Conservation (phyloP, 208 protist genomes). For the Endotrypanum monterogeii region DNA sequence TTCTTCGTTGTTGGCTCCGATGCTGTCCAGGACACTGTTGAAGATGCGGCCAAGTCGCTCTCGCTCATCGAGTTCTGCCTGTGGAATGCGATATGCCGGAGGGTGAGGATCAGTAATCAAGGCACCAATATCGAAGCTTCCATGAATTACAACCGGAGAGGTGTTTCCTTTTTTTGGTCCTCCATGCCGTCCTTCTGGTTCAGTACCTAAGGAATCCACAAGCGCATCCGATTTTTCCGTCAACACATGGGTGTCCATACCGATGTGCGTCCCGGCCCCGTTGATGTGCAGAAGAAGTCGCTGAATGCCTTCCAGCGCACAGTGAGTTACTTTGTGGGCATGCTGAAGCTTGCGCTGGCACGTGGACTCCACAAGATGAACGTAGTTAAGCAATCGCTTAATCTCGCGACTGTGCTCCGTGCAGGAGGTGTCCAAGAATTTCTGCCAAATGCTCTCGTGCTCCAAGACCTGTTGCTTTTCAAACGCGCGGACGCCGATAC, state of each 20-base stretch:
- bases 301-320: slow-evolving; percentile 31
- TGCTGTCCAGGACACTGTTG: slow-evolving; percentile 18
- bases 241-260: slow-evolving; percentile 34
- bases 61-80: slow-evolving; percentile 12
- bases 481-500: slow-evolving; percentile 20
- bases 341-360: slow-evolving; percentile 32
- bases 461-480: slow-evolving; percentile 26
- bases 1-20: slow-evolving; percentile 4
- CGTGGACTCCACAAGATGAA: slow-evolving; percentile 18
- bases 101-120: slow-evolving; percentile 26
- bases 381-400: slow-evolving; percentile 26
- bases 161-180: background rate
- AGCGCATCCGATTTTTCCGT: slow-evolving; percentile 9
- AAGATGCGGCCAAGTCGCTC: slow-evolving; percentile 26
- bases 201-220: background rate
- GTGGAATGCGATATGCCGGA: slow-evolving; percentile 14
- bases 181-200: background rate
- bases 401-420: slow-evolving; percentile 44
- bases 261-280: slow-evolving; percentile 23
- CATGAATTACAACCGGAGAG: background rate
- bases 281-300: slow-evolving; percentile 35
- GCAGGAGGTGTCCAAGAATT: slow-evolving; percentile 37
- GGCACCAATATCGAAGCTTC: slow-evolving; percentile 18
- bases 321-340: slow-evolving; percentile 29
- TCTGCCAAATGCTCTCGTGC: slow-evolving; percentile 27